Base-by-base conservation (phyloP, 164 flowering plant species). In the Dillenia turbinata region DNA sequence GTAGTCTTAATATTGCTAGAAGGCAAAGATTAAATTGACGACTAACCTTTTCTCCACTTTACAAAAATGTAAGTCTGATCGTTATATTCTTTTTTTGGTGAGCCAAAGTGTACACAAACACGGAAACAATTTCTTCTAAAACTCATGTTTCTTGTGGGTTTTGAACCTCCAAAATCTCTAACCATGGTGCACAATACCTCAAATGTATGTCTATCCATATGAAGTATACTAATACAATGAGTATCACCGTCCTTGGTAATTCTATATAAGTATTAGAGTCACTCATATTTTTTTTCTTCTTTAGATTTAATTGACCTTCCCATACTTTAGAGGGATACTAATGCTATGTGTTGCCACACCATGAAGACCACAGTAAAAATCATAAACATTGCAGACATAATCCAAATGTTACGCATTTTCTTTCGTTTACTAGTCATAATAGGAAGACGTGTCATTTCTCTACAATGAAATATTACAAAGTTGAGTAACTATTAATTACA, bases 21-120 rank as follows among this genome's bases (percentile, higher is more conserved):
- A 56, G 59, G 33, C 46, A 56, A 19, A 19, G 44, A 14, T 56
- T 56, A 33, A 56, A 56, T 10, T 19, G 59, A 56, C 2, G 46
- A 56, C 59, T 56, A 2, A 56, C 59, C 3, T 0, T 19, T 26
- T 56, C 59, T 56, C 59, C 46, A 22, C 59, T 56, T 43, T 1
- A 0, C 10, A 56, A 11, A 33, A 19, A 56, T 17, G 10, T 12
- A 56, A 12, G 4, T 19, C 59, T n/a, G 12, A 56, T 56, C 3
- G 44, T 17, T 14, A 9, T 19, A 56, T 56, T 56, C 9, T 56
- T 56, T n/a, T 56, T 26, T 12, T 56, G 44, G 44, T 33, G 59
- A 33, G 59, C 46, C n/a, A 17, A 56, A 19, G 33, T 4, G 13
- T 17, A 56, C 40, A 56, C 14, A 56, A 33, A 2, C 13, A 0